Conservation (phyloP, 192 early-diverging fungal species). For the Glomus cerebriforme region DNA sequence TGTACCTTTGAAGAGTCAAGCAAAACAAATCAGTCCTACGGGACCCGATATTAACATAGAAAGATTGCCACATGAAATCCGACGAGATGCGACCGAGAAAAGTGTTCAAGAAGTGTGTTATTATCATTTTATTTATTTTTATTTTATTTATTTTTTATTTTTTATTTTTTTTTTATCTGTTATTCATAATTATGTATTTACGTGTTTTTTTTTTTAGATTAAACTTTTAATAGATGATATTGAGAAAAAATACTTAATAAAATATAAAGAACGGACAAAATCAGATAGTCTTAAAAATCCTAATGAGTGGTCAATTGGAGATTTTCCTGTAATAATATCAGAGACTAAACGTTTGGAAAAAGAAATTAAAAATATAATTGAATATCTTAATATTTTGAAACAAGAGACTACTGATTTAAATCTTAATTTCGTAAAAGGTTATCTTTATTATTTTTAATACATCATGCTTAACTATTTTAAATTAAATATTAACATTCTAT, state of each 20-base stretch:
- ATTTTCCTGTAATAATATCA: neutral
- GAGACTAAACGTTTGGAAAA: neutral
- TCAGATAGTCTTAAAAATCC: neutral
- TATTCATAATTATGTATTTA: neutral
- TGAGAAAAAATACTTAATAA: neutral
- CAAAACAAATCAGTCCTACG: neutral
- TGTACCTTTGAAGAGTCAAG: neutral
- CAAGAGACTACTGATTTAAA: neutral
- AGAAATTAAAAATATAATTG: neutral
- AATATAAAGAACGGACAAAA: neutral
- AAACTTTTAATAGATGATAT: neutral
- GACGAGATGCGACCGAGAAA: neutral
- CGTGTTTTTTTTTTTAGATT: neutral
- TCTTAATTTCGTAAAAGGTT: conserved; percentile 9
- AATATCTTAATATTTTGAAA: neutral
- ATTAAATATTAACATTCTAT: neutral
- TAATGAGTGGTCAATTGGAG: neutral
- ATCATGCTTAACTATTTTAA: neutral
- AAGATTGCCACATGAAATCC: neutral
- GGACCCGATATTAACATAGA: neutral
- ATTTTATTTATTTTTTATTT: neutral
- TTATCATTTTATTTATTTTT: neutral
- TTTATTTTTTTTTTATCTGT: neutral
- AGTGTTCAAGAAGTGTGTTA: neutral
- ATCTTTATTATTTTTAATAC: neutral